phyloP scores from a whole-genome alignment of 805 yeast species.

The Ogataea methylovora region DNA sequence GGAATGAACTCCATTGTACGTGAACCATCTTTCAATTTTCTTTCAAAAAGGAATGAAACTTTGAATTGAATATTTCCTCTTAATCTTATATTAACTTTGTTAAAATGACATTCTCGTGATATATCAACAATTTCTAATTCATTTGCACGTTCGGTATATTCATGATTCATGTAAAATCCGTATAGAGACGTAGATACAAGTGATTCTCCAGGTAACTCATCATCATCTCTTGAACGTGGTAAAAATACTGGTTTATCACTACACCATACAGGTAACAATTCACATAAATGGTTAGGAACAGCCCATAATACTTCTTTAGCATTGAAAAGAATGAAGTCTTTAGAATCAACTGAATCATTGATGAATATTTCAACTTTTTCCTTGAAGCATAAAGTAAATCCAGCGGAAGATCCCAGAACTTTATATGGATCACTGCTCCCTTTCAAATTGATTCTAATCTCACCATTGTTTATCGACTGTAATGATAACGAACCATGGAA shows the following conservation, averaged over 20 bases:
- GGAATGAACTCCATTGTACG: slow-evolving; percentile 40
- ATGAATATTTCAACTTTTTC: slow-evolving; percentile 51
- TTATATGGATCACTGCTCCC: slow-evolving; percentile 78
- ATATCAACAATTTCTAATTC: slow-evolving; percentile 4
- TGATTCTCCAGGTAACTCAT: slow-evolving; percentile 1
- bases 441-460: slow-evolving; percentile 53
- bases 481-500: slow-evolving; percentile 62
- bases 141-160: slow-evolving; percentile 5
- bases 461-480: slow-evolving; percentile 40
- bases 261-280: slow-evolving; percentile 50
- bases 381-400: slow-evolving; percentile 69
- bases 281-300: slow-evolving; percentile 66
- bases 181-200: slow-evolving; percentile 14
- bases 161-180: slow-evolving; percentile 17
- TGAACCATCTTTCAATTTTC: slow-evolving; percentile 26
- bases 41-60: slow-evolving; percentile 52
- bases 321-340: slow-evolving; percentile 53
- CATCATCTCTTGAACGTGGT: slow-evolving; percentile 25
- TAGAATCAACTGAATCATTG: slow-evolving; percentile 63
- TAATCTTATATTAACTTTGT: slow-evolving; percentile 48
- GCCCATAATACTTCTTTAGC: slow-evolving; percentile 61
- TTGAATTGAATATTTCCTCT: slow-evolving; percentile 55
- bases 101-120: slow-evolving; percentile 22
- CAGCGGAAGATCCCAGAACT: slow-evolving; percentile 59
- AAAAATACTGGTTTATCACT: slow-evolving; percentile 40